A percentile compares a stretch with the other conserved stretches of the same genome.
These are phyloP conservation scores for Cyberlindnera xylosilytica DNA, from an alignment of 805 yeast genomes.

Conservation along the genomic window DNA sequence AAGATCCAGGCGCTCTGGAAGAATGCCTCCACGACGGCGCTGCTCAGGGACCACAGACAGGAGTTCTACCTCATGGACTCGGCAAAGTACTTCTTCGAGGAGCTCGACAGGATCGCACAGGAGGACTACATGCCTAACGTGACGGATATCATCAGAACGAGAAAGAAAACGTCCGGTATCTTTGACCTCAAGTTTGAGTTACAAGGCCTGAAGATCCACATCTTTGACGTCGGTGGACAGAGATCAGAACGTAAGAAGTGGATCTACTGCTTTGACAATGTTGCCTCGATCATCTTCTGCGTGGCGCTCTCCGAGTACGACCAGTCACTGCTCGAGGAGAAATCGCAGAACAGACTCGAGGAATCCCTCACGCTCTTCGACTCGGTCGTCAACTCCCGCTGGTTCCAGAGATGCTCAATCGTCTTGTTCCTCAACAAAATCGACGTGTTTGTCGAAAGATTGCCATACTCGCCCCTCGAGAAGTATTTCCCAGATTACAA, in stretches of 20 bases:
- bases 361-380: slow-evolving; percentile 84
- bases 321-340: slow-evolving; percentile 76
- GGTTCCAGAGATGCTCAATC: slow-evolving; percentile 87
- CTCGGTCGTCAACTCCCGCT: slow-evolving; percentile 85
- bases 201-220: slow-evolving; percentile 62
- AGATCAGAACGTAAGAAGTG: slow-evolving; percentile 94
- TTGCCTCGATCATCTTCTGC: slow-evolving; percentile 84
- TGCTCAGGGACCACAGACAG: slow-evolving; percentile 57
- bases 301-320: slow-evolving; percentile 91
- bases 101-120: slow-evolving; percentile 56
- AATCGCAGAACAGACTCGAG: slow-evolving; percentile 70
- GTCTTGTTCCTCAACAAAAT: slow-evolving; percentile 86
- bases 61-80: slow-evolving; percentile 85
- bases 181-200: slow-evolving; percentile 77
- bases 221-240: slow-evolving; percentile 93
- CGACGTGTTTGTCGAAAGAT: slow-evolving; percentile 83
- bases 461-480: slow-evolving; percentile 77
- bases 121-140: slow-evolving; percentile 67
- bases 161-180: slow-evolving; percentile 91
- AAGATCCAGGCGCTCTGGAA: slow-evolving; percentile 52
- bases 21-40: slow-evolving; percentile 53
- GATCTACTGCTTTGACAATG: slow-evolving; percentile 96
- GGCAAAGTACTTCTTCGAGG: slow-evolving; percentile 71
- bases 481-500: slow-evolving; percentile 84
- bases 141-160: slow-evolving; percentile 77